Evolutionary conservation across 192 early-diverging fungal species (phyloP), one percentile per base, ranked within the genome.

Genomic region (Coemansia sp.): DNA sequence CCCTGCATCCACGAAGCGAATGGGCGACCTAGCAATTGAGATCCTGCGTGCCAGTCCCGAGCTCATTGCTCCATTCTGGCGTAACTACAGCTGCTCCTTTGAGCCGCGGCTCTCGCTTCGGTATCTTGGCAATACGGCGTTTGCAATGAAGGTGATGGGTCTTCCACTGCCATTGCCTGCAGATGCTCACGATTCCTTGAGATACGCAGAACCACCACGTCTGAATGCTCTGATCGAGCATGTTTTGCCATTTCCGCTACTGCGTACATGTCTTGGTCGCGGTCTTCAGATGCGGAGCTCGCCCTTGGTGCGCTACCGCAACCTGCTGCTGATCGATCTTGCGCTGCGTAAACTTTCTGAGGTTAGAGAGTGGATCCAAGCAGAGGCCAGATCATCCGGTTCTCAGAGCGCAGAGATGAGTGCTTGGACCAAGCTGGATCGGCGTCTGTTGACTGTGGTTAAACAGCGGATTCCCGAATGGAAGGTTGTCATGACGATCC

Each of bases 11-110:
- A 69, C 75, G 9, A 67, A 54, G 70, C 66, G 64, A 7, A 71
- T 72, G 70, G 61, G 67, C 0, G 72, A 75, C 7, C 67, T 83
- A 64, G 72, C 74, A 4, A 65, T 72, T 0, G 69, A 72, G 13
- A 68, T 84, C 43, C 21, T 84, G 64, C 69, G 73, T 7, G 70
- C 56, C 23, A 79, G 67, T 40, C 81, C 81, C 10, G 81, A 84
- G 67, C 76, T 84, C 21, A 63, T 79, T 42, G 81, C 81, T 18
- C 81, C 81, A 16, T 84, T 73, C 54, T 84, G 81, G 81, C 76
- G 74, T 43, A 70, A 61, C 70, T 70, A 64, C 49, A 23, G 38
- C 11, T 56, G 67, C 43, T 67, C 77, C 65, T 65, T 84, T 11
- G 81, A 84, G 64, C 76, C 81, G 19, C 72, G 77, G 59, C 60